These are phyloP conservation scores for Sapria himalayana DNA, from an alignment of 345 rosid genomes.

Conservation along the genomic window DNA sequence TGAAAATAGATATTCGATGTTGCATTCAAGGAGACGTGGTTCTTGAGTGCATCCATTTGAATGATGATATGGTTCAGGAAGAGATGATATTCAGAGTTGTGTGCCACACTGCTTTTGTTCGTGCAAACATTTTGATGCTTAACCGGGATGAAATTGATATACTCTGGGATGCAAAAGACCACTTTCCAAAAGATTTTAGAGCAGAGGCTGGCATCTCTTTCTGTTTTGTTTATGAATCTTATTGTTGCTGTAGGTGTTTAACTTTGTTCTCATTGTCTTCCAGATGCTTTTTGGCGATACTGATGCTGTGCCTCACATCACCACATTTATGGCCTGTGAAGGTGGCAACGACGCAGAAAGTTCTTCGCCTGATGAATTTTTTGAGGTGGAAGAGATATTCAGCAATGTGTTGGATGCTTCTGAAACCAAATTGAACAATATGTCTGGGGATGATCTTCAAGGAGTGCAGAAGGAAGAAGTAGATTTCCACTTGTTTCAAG, in stretches of 20 bases:
- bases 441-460: slow-evolving; percentile 30
- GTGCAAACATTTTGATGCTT: slow-evolving; percentile 48
- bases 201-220: slow-evolving; percentile 58
- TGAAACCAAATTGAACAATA: slow-evolving; percentile 45
- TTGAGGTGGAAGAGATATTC: slow-evolving; percentile 93
- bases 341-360: slow-evolving; percentile 41
- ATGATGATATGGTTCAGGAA: slow-evolving; percentile 44
- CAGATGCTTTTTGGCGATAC: slow-evolving; percentile 85
- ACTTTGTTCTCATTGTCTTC: slow-evolving; percentile 43
- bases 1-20: slow-evolving; percentile 63
- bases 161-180: slow-evolving; percentile 79
- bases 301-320: slow-evolving; percentile 42
- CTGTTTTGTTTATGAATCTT: slow-evolving; percentile 11
- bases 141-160: slow-evolving; percentile 66
- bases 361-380: slow-evolving; percentile 86
- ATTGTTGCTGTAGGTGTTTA: slow-evolving; percentile 37
- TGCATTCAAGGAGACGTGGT: slow-evolving; percentile 90
- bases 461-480: slow-evolving; percentile 50
- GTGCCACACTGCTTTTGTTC: slow-evolving; percentile 90
- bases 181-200: slow-evolving; percentile 49
- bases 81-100: slow-evolving; percentile 69
- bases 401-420: slow-evolving; percentile 42
- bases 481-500: slow-evolving; percentile 47
- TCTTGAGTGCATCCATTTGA: slow-evolving; percentile 75
- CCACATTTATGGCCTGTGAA: slow-evolving; percentile 26